A percentile compares a stretch with the other conserved stretches of the same genome.
Evolutionary conservation across 1,284 basidiomycete genomes (phyloP).

Genomic region (Sanghuangporus baumii): DNA sequence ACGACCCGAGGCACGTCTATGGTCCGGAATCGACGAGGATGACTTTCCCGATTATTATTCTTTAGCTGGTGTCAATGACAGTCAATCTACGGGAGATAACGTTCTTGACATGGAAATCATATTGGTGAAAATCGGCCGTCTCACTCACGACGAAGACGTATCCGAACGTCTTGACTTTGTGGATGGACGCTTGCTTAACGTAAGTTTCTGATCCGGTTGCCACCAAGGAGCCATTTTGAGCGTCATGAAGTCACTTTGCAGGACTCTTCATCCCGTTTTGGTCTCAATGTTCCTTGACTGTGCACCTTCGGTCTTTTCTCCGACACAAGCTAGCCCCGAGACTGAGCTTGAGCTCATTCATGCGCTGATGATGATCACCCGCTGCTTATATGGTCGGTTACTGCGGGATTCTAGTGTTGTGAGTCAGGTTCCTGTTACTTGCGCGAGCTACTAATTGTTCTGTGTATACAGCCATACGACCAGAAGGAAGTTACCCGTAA

Average conservation of each 20-base stretch:
- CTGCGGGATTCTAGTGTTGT: conserved; percentile 31
- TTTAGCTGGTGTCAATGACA: neutral
- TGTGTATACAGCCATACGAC: conserved; percentile 17
- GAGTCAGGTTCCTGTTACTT: conserved; percentile 5
- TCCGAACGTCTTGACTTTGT: neutral
- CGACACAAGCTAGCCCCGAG: conserved; percentile 47
- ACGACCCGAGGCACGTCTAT: neutral
- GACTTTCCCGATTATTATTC: conserved; percentile 21
- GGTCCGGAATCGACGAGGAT: conserved; percentile 19
- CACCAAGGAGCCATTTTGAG: neutral
- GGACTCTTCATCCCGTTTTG: conserved; percentile 68
- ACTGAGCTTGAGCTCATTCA: conserved; percentile 60
- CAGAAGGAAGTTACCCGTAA: conserved; percentile 23
- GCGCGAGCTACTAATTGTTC: conserved; percentile 17
- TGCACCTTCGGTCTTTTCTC: conserved; percentile 76
- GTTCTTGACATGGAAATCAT: conserved; percentile 6
- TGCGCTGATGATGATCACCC: conserved; percentile 56
- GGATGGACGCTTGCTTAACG: neutral
- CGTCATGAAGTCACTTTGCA: conserved; percentile 35
- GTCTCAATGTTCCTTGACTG: conserved; percentile 81
- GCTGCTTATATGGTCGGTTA: conserved; percentile 61
- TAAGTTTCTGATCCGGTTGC: conserved; percentile 8
- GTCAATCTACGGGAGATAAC: neutral
- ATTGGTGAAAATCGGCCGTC: conserved; percentile 4
- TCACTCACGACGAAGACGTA: neutral